Evolutionary conservation across 768 basidiomycete species (phyloP).

Genomic region (Podaxis mareebaensis): DNA sequence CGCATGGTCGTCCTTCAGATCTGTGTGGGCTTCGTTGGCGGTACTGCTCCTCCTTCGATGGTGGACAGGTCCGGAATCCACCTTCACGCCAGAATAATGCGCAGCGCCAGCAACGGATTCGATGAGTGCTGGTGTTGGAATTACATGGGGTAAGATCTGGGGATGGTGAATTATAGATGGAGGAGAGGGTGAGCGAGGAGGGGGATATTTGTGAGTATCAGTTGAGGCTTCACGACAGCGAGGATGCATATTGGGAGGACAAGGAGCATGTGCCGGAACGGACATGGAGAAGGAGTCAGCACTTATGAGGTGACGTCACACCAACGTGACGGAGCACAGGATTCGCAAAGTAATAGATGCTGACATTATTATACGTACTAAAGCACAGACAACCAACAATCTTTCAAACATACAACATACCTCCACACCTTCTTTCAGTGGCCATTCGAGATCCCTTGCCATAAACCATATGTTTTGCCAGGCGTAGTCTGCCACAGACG

Average conservation of each 20-base stretch:
- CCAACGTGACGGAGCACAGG: constrained; percentile 9
- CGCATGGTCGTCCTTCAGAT: constrained; percentile 42
- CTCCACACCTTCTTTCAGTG: constrained; percentile 4
- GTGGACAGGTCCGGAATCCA: constrained; percentile 34
- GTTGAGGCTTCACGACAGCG: background rate
- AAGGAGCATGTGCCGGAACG: background rate
- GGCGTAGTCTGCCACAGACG: constrained; percentile 98
- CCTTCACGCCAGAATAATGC: constrained; percentile 57
- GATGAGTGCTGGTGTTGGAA: constrained; percentile 53
- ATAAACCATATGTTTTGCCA: constrained; percentile 89
- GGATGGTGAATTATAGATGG: constrained; percentile 51
- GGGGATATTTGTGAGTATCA: constrained; percentile 9
- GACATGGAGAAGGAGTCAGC: constrained; percentile 17
- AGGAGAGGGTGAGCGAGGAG: constrained; percentile 34
- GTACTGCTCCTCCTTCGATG: constrained; percentile 41
- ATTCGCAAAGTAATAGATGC: constrained; percentile 6
- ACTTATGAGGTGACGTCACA: constrained; percentile 4
- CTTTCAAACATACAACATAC: constrained; percentile 10
- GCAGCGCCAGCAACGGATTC: constrained; percentile 62
- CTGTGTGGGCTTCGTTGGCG: constrained; percentile 32
- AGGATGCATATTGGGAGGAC: constrained; percentile 9
- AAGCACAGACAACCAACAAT: constrained; percentile 8
- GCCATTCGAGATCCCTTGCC: constrained; percentile 54
- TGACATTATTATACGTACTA: constrained; percentile 23
- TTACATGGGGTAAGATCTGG: constrained; percentile 36